These are phyloP conservation scores for Coprinopsis marcescibilis DNA, from an alignment of 768 basidiomycete species.

Conservation along the genomic window DNA sequence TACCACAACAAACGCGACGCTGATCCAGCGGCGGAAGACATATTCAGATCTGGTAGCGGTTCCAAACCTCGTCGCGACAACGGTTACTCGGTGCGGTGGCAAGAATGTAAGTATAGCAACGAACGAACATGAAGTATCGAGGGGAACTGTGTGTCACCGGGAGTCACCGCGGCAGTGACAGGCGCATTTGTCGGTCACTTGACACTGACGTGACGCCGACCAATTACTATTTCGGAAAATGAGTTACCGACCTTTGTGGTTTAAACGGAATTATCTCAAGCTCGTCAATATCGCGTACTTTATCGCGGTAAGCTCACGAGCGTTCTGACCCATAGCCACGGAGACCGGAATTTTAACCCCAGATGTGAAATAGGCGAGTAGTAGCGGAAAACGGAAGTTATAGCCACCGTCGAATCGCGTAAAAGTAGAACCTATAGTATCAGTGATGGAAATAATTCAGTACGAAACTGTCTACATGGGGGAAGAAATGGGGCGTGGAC, in stretches of 20 bases:
- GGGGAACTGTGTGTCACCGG: too few relatives aligned
- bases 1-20: too few relatives aligned
- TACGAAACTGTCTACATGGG: not conserved
- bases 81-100: not conserved
- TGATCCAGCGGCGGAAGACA: not conserved
- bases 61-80: slow-evolving; percentile 1
- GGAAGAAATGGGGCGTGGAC: not conserved
- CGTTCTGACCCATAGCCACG: not conserved
- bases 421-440: too few relatives aligned
- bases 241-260: slow-evolving; percentile 4
- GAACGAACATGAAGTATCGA: not conserved
- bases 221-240: not conserved
- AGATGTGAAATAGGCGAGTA: too few relatives aligned
- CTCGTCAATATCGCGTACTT: not conserved
- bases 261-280: not conserved
- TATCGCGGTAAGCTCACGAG: not conserved
- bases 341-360: not conserved
- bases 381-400: too few relatives aligned
- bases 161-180: too few relatives aligned
- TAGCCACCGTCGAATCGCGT: too few relatives aligned
- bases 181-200: not conserved
- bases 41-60: not conserved
- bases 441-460: not conserved
- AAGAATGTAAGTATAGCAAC: slow-evolving; percentile 1
- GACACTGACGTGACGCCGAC: slow-evolving; percentile 4